These are phyloP conservation scores for Ramularia collo-cygni DNA, from an alignment of 2,329 filamentous ascomycete genomes.

Conservation along the genomic window DNA sequence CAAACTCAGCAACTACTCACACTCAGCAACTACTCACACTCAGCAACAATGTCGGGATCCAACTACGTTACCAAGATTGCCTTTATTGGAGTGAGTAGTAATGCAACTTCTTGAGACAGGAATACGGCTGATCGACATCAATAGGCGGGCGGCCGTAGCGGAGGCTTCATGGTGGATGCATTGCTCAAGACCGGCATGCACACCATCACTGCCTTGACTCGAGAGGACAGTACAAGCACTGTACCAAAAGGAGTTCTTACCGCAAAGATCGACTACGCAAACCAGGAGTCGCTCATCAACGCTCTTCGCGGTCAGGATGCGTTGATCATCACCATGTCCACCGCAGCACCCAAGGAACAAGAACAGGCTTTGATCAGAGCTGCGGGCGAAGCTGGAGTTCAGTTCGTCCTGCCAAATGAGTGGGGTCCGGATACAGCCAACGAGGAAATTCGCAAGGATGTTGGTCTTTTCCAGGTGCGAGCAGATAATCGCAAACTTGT, in stretches of 20 bases:
- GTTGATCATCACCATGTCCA: slow-evolving; percentile 35
- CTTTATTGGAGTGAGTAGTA: slow-evolving; percentile 32
- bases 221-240: slow-evolving; percentile 35
- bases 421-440: slow-evolving; percentile 28
- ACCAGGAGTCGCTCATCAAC: slow-evolving; percentile 31
- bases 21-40: not conserved
- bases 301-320: slow-evolving; percentile 34
- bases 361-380: slow-evolving; percentile 30
- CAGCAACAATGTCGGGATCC: not conserved
- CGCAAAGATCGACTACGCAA: slow-evolving; percentile 42
- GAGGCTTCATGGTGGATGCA: slow-evolving; percentile 33
- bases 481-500: slow-evolving; percentile 19
- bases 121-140: not conserved
- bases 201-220: slow-evolving; percentile 46
- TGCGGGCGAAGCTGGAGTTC: slow-evolving; percentile 32
- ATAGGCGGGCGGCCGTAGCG: slow-evolving; percentile 34
- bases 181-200: slow-evolving; percentile 42
- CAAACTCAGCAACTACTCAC: not conserved
- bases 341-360: slow-evolving; percentile 26
- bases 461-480: slow-evolving; percentile 10
- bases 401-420: slow-evolving; percentile 36
- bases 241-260: slow-evolving; percentile 37
- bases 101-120: not conserved
- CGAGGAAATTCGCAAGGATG: slow-evolving; percentile 20
- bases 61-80: slow-evolving; percentile 34